Percentiles rank a stretch among this genome's conserved stretches.
phyloP scores from a whole-genome alignment of 73 alveolate species.

The Paramecium tetraurelia region DNA sequence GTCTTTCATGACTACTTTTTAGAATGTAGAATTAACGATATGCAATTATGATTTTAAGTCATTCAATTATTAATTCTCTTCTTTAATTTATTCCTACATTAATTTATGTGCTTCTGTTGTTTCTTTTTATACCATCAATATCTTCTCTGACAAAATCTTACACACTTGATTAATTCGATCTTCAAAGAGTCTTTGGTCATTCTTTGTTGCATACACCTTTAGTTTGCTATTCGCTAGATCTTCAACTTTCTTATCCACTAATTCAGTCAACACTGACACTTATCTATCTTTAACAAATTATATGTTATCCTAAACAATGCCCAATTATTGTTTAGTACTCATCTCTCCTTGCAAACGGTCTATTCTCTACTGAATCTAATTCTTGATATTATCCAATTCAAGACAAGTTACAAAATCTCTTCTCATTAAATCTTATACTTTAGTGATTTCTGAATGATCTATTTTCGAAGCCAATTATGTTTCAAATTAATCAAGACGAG shows the following conservation, averaged over 20 bases:
- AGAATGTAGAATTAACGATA: not conserved
- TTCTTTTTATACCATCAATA: not conserved
- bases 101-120: not conserved
- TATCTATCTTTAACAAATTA: not conserved
- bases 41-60: not conserved
- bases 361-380: not conserved
- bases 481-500: not conserved
- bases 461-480: not conserved
- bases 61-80: not conserved
- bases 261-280: not conserved
- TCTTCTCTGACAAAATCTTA: not conserved
- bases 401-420: not conserved
- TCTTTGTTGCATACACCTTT: not conserved
- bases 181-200: constrained; percentile 4
- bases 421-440: not conserved
- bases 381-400: not conserved
- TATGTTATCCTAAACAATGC: not conserved
- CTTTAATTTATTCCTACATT: not conserved
- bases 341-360: not conserved
- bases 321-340: not conserved
- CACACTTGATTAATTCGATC: not conserved
- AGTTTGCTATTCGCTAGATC: not conserved
- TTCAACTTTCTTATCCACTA: not conserved
- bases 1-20: not conserved
- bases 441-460: not conserved